phyloP scores from a whole-genome alignment of 805 yeast genomes.

The Komagataella pastoris region DNA sequence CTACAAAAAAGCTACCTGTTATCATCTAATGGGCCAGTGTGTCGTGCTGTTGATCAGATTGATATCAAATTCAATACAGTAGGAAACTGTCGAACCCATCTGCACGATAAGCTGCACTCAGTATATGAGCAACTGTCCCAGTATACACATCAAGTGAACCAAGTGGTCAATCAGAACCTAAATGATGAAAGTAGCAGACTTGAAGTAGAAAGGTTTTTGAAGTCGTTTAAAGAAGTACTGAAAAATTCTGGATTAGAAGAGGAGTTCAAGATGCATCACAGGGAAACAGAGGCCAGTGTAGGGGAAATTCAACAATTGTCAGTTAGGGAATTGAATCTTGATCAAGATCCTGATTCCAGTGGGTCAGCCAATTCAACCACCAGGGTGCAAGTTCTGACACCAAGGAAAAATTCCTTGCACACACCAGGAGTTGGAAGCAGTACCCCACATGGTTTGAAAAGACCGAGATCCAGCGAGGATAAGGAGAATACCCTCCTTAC shows the following conservation, averaged over 20 bases:
- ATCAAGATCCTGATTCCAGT: neutral
- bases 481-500: neutral
- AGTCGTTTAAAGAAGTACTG: neutral
- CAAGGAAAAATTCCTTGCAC: neutral
- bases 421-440: neutral
- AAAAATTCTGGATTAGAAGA: neutral
- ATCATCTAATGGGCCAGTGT: neutral
- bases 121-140: neutral
- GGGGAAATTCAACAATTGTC: neutral
- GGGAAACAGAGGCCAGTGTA: neutral
- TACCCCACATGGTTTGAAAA: neutral
- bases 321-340: neutral
- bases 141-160: neutral
- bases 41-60: neutral
- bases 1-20: neutral
- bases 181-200: neutral
- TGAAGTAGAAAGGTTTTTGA: neutral
- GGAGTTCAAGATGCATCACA: neutral
- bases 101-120: neutral
- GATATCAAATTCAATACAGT: neutral
- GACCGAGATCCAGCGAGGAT: neutral
- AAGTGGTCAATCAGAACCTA: neutral
- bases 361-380: neutral
- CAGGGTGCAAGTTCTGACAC: neutral
- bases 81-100: neutral